Percentiles rank a stretch among this genome's conserved stretches.
These are phyloP conservation scores for Clavispora phyllophila DNA, from an alignment of 805 yeast genomes.

Conservation along the genomic window DNA sequence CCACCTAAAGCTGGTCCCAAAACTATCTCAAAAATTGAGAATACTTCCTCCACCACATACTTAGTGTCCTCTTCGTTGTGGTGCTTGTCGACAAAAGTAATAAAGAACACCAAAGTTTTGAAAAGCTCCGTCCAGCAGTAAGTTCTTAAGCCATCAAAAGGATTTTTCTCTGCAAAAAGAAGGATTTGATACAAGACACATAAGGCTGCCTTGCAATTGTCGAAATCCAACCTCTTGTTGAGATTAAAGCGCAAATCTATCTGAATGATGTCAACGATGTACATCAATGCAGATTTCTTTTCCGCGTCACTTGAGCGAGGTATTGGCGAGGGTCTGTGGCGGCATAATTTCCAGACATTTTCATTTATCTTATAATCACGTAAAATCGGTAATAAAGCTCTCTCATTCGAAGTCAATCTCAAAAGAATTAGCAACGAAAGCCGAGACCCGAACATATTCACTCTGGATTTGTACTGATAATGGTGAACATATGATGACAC, in stretches of 20 bases:
- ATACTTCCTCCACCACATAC: constrained; percentile 14
- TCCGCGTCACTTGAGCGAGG: constrained; percentile 15
- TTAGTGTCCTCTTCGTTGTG: constrained; percentile 16
- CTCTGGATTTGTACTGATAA: constrained; percentile 29
- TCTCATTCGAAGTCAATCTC: constrained; percentile 17
- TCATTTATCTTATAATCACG: constrained; percentile 23
- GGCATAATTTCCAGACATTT: constrained; percentile 39
- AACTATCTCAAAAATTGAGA: constrained; percentile 11
- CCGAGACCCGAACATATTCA: constrained; percentile 22
- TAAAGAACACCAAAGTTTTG: constrained; percentile 23
- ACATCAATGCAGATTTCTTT: constrained; percentile 27
- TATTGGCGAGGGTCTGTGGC: constrained; percentile 32
- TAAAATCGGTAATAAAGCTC: constrained; percentile 1
- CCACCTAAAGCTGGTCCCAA: constrained; percentile 16
- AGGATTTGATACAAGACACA: constrained; percentile 22
- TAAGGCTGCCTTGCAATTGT: constrained; percentile 24
- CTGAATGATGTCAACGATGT: constrained; percentile 12
- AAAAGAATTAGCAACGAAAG: constrained; percentile 23
- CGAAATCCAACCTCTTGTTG: constrained; percentile 30
- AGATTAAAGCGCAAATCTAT: constrained; percentile 30
- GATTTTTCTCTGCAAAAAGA: constrained; percentile 15
- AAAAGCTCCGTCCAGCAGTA: constrained; percentile 35
- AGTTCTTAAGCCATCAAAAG: constrained; percentile 12
- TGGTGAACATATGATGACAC: constrained; percentile 34
- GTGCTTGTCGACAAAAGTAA: constrained; percentile 20